Conservation (phyloP, 495 filamentous ascomycete species). For the Penicillium subrubescens region DNA sequence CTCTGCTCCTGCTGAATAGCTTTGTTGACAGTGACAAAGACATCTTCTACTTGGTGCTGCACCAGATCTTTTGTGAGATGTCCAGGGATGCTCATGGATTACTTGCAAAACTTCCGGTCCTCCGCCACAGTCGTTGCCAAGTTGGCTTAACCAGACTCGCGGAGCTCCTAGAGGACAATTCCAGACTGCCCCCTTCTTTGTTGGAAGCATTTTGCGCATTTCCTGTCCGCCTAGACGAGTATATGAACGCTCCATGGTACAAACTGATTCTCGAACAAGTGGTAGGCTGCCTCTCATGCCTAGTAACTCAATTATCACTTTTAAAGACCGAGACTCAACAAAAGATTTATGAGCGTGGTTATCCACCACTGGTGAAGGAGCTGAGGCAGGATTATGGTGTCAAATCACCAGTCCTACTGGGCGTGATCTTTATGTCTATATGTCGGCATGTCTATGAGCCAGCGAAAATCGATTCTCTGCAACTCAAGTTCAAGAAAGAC, state of each 20-base stretch:
- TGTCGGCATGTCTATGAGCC: conserved; percentile 31
- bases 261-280: background rate
- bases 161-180: conserved; percentile 14
- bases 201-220: conserved; percentile 3
- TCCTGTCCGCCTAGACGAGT: background rate
- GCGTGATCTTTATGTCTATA: conserved; percentile 60
- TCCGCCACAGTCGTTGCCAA: conserved; percentile 2
- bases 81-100: conserved; percentile 28
- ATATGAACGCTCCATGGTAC: conserved; percentile 13
- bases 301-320: conserved; percentile 32
- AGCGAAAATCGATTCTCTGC: background rate
- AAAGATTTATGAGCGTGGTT: conserved; percentile 39
- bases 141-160: conserved; percentile 2
- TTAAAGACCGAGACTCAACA: conserved; percentile 32
- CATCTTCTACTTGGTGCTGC: conserved; percentile 63
- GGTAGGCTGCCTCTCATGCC: conserved; percentile 12
- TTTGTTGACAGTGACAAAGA: conserved; percentile 50
- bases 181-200: background rate
- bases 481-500: background rate
- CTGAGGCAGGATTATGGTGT: conserved; percentile 36
- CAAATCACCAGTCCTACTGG: conserved; percentile 57
- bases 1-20: conserved; percentile 59
- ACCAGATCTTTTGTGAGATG: conserved; percentile 64
- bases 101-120: conserved; percentile 17
- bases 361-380: conserved; percentile 65